A percentile compares a stretch with the other conserved stretches of the same genome.
phyloP scores from a whole-genome alignment of 805 yeast species.

The Wickerhamiella brachini region DNA sequence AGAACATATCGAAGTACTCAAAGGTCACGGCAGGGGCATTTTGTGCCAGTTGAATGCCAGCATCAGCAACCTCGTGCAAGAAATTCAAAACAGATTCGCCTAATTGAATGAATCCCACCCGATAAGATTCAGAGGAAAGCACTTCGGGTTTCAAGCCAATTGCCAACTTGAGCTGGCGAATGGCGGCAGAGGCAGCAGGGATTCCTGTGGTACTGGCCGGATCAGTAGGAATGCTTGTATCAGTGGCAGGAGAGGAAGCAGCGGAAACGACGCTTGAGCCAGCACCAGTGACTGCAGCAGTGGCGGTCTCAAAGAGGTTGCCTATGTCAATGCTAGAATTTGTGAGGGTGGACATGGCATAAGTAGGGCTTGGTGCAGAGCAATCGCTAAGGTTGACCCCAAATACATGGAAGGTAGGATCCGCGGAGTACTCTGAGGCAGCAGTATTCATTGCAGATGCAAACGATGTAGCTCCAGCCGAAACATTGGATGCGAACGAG shows the following conservation, averaged over 20 bases:
- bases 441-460: background rate
- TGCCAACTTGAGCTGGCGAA: background rate
- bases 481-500: background rate
- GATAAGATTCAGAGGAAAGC: background rate
- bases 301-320: background rate
- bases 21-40: background rate
- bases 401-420: background rate
- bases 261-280: background rate
- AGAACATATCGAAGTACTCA: background rate
- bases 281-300: background rate
- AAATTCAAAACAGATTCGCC: background rate
- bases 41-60: background rate
- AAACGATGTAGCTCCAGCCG: background rate
- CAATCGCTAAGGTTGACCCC: background rate
- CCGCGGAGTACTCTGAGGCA: background rate
- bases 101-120: background rate
- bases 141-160: background rate
- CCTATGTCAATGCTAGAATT: background rate
- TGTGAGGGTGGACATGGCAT: background rate
- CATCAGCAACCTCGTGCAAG: background rate
- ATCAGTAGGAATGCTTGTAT: background rate
- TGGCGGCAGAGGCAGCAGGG: background rate
- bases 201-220: background rate
- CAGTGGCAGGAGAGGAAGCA: background rate
- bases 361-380: background rate